Percentiles rank a stretch among this genome's conserved stretches.
These are phyloP conservation scores for Avena atlantica DNA, from an alignment of 176 grass and related monocot species.

Conservation along the genomic window DNA sequence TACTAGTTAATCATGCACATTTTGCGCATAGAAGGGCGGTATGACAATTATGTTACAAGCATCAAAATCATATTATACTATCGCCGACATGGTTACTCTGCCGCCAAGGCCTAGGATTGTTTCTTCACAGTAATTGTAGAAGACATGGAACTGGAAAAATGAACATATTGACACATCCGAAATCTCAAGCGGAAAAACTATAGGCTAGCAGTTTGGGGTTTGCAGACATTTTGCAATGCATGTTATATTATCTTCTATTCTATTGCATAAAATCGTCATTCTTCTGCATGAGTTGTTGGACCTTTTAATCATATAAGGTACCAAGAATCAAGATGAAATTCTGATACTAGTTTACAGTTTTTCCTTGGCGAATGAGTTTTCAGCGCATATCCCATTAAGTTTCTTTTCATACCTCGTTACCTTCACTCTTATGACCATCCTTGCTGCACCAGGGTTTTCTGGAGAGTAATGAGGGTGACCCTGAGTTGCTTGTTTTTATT, in stretches of 20 bases:
- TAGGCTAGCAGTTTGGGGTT: background rate
- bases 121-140: background rate
- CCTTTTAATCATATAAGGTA: slow-evolving; percentile 12
- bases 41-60: background rate
- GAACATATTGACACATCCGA: background rate
- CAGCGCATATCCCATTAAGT: slow-evolving; percentile 7
- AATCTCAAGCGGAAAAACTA: background rate
- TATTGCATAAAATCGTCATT: background rate
- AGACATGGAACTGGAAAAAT: background rate
- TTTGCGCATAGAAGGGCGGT: background rate
- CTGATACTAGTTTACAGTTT: background rate
- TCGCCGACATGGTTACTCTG: slow-evolving; percentile 1
- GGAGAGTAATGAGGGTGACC: slow-evolving; percentile 97
- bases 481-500: slow-evolving; percentile 96
- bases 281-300: background rate
- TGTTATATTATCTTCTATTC: background rate
- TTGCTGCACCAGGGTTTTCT: slow-evolving; percentile 74
- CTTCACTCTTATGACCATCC: slow-evolving; percentile 47
- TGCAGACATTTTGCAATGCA: background rate
- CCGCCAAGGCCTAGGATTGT: background rate
- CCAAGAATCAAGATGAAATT: background rate
- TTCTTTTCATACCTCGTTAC: slow-evolving; percentile 10
- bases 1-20: background rate
- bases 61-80: background rate
- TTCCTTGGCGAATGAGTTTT: background rate